phyloP scores from a whole-genome alignment of 352 stramenopile species.

The Pythium rishiriense region DNA sequence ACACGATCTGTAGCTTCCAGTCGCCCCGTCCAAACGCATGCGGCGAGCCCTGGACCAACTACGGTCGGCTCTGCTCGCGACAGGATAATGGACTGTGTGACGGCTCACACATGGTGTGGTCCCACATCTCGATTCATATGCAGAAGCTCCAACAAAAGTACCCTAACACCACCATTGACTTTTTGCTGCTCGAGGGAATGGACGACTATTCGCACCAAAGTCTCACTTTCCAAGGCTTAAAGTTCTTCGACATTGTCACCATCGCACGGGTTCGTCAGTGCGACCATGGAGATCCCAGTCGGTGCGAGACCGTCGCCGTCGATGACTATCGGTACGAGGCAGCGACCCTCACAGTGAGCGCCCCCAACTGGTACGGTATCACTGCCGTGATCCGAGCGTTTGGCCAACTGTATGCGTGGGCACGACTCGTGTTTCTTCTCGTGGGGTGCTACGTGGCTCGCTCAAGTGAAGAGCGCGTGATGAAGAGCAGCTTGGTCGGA shows the following conservation, averaged over 20 bases:
- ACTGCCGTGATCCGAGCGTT: slow-evolving; percentile 2
- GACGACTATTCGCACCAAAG: slow-evolving; percentile 11
- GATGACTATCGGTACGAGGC: slow-evolving; percentile 25
- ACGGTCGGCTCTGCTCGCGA: neutral
- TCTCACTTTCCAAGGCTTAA: slow-evolving; percentile 17
- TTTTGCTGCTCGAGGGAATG: slow-evolving; percentile 28
- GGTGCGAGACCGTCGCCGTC: slow-evolving; percentile 10
- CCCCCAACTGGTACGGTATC: slow-evolving; percentile 9
- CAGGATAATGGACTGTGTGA: slow-evolving; percentile 9
- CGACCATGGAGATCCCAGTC: neutral
- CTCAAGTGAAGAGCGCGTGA: neutral
- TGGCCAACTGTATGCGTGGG: slow-evolving; percentile 18
- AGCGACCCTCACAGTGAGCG: neutral
- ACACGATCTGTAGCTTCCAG: neutral
- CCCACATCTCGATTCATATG: slow-evolving; percentile 10
- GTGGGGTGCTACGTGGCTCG: slow-evolving; percentile 7
- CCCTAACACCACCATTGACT: slow-evolving; percentile 17
- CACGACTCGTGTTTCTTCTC: slow-evolving; percentile 9
- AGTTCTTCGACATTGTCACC: slow-evolving; percentile 23
- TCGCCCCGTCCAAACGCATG: slow-evolving; percentile 3
- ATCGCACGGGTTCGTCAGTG: slow-evolving; percentile 19
- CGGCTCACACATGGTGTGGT: slow-evolving; percentile 8
- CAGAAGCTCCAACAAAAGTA: slow-evolving; percentile 10
- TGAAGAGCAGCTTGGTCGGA: neutral
- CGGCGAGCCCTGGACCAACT: slow-evolving; percentile 10